Percentiles rank a stretch among this genome's conserved stretches.
These are phyloP conservation scores for Neobulgaria alba DNA, from an alignment of 2,329 filamentous ascomycete species.

Conservation along the genomic window DNA sequence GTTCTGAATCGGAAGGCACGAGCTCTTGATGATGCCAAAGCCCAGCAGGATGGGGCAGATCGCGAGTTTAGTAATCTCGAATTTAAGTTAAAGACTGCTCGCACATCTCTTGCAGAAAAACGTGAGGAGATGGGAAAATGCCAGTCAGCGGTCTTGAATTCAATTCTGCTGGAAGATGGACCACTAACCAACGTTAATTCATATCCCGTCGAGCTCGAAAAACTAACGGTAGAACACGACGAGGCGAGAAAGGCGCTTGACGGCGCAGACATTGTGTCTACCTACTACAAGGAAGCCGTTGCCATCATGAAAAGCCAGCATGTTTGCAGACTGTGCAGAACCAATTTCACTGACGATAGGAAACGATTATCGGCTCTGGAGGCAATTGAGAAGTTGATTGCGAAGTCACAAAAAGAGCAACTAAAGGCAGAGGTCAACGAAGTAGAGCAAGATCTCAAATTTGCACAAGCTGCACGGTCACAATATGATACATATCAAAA, in stretches of 20 bases:
- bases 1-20: conserved; percentile 49
- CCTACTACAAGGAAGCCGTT: conserved; percentile 64
- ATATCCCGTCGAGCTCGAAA: conserved; percentile 42
- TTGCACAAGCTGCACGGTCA: conserved; percentile 52
- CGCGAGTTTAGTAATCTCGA: conserved; percentile 71
- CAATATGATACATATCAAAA: conserved; percentile 69
- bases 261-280: conserved; percentile 58
- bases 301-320: conserved; percentile 58
- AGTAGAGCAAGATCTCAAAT: conserved; percentile 42
- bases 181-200: conserved; percentile 40
- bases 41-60: conserved; percentile 59
- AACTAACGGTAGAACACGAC: conserved; percentile 43
- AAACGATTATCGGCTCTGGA: conserved; percentile 56
- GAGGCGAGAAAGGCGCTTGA: conserved; percentile 54
- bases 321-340: conserved; percentile 67
- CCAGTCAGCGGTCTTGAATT: conserved; percentile 46
- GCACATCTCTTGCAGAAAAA: conserved; percentile 56
- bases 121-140: conserved; percentile 52
- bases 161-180: conserved; percentile 36
- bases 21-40: conserved; percentile 55
- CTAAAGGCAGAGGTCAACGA: conserved; percentile 52
- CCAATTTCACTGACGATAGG: conserved; percentile 53
- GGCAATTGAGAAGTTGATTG: conserved; percentile 56
- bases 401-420: conserved; percentile 45
- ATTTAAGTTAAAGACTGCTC: conserved; percentile 58